Evolutionary conservation across 2,329 filamentous ascomycete genomes (phyloP), one percentile per base, ranked within the genome.

Genomic region (Rhynchosporium agropyri): DNA sequence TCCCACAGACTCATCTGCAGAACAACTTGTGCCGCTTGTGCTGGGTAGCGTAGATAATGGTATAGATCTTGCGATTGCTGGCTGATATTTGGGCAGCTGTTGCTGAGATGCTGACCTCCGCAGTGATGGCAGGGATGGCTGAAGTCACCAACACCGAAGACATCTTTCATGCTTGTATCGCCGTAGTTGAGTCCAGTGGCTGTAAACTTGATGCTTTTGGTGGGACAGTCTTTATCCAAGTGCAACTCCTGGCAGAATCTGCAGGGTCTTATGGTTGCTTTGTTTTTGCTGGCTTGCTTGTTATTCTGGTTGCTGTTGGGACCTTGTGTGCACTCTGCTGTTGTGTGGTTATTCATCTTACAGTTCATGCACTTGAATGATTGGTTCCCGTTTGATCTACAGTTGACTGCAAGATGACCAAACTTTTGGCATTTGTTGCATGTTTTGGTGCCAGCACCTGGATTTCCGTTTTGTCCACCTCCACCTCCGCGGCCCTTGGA

Each of bases 191-290:
- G 1, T 20, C 26, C 3, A 9, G 20, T 33, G 3, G 4, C 31
- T 31, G 20, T 3, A 4, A 13, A 40, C 8, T 15, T 20, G 15
- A 13, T 13, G 15, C 54, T 26, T 31, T 33, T 57, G 26, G 28
- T 46, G 13, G 54, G 54, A 33, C 54, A 57, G n/a, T 57, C 28
- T 45, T 46, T 57, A n/a, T 57, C 54, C 13, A 57, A 33, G 20
- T 57, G 54, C 28, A 57, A 33, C 8, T 45, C 43, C 28, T 36
- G 6, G 31, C 54, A 57, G 31, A 33, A 57, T 46, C 40, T 45
- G 54, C 54, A 57, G 2, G 54, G 40, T 48, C 40, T 57, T 20
- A 36, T 36, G 33, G 26, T 33, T 9, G 26, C 28, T 7, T 33
- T 46, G 3, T 28, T 45, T 10, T 26, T 49, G 31, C 31, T 38